A percentile compares a stretch with the other conserved stretches of the same genome.
Conservation (phyloP, 805 yeast species). For the Jamesozyma rosinii region DNA sequence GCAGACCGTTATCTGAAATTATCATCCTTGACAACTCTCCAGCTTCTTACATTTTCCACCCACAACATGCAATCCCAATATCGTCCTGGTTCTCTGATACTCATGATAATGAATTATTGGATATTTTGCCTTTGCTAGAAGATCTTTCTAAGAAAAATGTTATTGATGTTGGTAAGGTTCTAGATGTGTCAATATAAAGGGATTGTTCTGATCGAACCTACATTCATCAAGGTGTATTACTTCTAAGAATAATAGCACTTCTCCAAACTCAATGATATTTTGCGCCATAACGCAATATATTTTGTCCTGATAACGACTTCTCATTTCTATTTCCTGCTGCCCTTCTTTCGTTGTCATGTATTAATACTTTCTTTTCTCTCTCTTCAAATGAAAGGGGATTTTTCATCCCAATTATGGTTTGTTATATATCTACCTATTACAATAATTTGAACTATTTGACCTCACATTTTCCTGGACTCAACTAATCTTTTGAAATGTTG, state of each 20-base stretch:
- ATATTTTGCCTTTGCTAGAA: slow-evolving; percentile 81
- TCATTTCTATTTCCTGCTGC: not conserved
- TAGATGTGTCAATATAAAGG: slow-evolving; percentile 53
- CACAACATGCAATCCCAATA: slow-evolving; percentile 94
- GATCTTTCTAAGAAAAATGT: slow-evolving; percentile 68
- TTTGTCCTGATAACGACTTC: not conserved
- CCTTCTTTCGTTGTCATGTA: not conserved
- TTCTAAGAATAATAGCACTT: not conserved
- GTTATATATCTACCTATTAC: not conserved
- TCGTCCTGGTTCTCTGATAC: slow-evolving; percentile 97
- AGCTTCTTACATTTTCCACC: slow-evolving; percentile 95
- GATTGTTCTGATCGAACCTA: not conserved
- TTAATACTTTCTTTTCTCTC: not conserved
- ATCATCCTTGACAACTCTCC: slow-evolving; percentile 96
- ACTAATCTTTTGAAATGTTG: not conserved
- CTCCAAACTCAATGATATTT: not conserved
- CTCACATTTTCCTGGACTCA: not conserved
- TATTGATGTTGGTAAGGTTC: slow-evolving; percentile 74
- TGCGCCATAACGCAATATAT: not conserved
- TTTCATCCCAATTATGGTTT: not conserved
- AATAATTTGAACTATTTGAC: not conserved
- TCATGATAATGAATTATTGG: slow-evolving; percentile 91
- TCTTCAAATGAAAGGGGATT: not conserved
- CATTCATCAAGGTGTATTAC: not conserved
- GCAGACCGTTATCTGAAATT: slow-evolving; percentile 76